Conservation (phyloP, 2,329 filamentous ascomycete species). For the Sclerotinia glacialis region DNA sequence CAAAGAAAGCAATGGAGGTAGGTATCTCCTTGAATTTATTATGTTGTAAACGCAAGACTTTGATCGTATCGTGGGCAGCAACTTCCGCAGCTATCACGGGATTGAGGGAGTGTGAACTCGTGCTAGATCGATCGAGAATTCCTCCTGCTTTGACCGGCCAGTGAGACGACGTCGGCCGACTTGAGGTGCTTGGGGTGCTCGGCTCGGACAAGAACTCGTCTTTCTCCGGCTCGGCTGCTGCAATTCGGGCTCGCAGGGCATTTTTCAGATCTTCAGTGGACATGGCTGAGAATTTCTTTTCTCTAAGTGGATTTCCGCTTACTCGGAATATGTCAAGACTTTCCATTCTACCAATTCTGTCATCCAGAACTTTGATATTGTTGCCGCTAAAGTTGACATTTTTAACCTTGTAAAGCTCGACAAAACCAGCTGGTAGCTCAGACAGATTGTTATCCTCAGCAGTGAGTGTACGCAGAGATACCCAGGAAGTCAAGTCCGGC, state of each 20-base stretch:
- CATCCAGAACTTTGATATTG: constrained; percentile 71
- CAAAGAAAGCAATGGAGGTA: constrained; percentile 65
- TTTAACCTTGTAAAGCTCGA: constrained; percentile 62
- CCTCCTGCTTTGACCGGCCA: constrained; percentile 43
- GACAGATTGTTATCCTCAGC: constrained; percentile 80
- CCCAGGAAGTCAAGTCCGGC: constrained; percentile 73
- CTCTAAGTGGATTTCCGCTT: constrained; percentile 83
- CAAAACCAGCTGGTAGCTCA: constrained; percentile 73
- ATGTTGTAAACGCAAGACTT: constrained; percentile 67
- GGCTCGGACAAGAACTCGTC: constrained; percentile 32
- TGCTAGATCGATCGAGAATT: constrained; percentile 67
- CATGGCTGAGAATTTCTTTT: constrained; percentile 82
- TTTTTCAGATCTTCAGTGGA: constrained; percentile 78
- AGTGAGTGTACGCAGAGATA: constrained; percentile 66
- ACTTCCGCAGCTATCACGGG: constrained; percentile 56
- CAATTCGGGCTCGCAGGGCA: constrained; percentile 64
- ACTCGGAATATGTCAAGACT: constrained; percentile 71
- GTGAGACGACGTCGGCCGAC: constrained; percentile 30
- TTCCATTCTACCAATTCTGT: constrained; percentile 77
- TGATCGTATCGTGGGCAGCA: constrained; percentile 51
- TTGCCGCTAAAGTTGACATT: constrained; percentile 84
- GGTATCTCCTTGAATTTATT: constrained; percentile 74
- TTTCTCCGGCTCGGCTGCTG: constrained; percentile 46
- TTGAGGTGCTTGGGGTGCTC: constrained; percentile 27
- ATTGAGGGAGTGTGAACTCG: constrained; percentile 59